Percentiles rank a stretch among this genome's conserved stretches.
Conservation (phyloP, 345 rosid species). For the Anastatica hierochuntica region DNA sequence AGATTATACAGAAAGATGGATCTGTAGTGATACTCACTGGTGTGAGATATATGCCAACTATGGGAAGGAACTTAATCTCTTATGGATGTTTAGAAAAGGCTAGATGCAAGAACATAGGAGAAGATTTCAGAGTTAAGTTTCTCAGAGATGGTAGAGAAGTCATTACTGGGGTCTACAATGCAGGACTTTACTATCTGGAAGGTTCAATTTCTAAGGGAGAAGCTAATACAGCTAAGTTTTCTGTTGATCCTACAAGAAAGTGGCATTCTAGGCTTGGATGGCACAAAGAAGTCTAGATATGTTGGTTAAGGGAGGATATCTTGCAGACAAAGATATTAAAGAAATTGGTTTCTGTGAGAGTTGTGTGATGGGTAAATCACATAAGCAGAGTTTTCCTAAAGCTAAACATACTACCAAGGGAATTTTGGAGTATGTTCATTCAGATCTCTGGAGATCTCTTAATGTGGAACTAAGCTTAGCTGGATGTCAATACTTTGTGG, state of each 20-base stretch:
- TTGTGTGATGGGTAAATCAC: neutral
- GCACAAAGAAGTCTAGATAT: no score
- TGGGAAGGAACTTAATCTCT: neutral
- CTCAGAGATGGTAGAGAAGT: no score
- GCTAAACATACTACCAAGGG: neutral
- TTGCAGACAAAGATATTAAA: no score
- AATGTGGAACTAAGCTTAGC: neutral
- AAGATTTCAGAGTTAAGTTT: no score
- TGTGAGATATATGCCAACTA: neutral
- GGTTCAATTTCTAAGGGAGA: no score
- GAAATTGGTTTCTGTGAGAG: neutral
- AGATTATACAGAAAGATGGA: neutral
- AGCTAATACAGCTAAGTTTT: no score
- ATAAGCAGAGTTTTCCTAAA: neutral
- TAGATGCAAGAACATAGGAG: neutral
- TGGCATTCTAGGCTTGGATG: no score
- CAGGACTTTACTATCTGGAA: no score
- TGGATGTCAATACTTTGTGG: neutral
- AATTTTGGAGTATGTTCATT: neutral
- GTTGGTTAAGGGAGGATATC: neutral
- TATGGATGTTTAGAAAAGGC: neutral
- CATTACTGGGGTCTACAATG: no score
- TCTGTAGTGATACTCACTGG: neutral
- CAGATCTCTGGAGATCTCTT: neutral
- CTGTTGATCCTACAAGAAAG: no score